Evolutionary conservation across 2,329 filamentous ascomycete species (phyloP).

Genomic region (Ophiobolus disseminans): DNA sequence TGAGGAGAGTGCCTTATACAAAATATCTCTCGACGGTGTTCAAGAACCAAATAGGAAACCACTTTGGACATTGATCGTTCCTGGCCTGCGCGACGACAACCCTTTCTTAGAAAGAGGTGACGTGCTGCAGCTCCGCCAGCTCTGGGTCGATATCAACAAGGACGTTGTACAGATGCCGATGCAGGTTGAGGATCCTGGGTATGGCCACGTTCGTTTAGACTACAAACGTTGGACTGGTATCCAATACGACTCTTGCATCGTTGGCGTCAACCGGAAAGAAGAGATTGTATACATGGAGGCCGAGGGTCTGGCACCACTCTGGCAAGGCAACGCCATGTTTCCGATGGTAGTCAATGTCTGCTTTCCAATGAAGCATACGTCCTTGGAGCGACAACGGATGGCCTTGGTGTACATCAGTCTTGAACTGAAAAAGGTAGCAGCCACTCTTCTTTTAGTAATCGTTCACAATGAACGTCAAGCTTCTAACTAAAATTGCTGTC

Average conservation of each 20-base stretch:
- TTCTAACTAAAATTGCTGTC: too few relatives aligned
- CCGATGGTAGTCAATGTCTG: conserved; percentile 32
- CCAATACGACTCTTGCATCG: conserved; percentile 30
- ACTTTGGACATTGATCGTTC: conserved; percentile 29
- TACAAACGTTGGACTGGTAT: conserved; percentile 24
- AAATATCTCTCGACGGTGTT: conserved; percentile 13
- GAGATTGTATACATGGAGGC: conserved; percentile 34
- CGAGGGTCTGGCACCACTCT: conserved; percentile 14
- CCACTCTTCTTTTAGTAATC: background rate
- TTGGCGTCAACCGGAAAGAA: conserved; percentile 27
- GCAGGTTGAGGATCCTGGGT: background rate
- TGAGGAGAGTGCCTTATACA: conserved; percentile 28
- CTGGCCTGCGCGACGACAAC: conserved; percentile 42
- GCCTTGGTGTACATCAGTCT: conserved; percentile 14
- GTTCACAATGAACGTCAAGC: too few relatives aligned
- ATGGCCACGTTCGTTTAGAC: background rate
- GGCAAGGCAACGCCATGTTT: background rate
- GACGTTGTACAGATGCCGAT: conserved; percentile 12
- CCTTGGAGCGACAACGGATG: conserved; percentile 12
- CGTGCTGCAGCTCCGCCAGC: conserved; percentile 38
- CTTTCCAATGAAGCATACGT: conserved; percentile 26
- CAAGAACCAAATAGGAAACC: background rate
- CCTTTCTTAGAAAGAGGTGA: conserved; percentile 44
- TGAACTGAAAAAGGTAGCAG: conserved; percentile 5
- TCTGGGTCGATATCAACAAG: conserved; percentile 25